These are phyloP conservation scores for Apiospora koreana DNA, from an alignment of 2,329 filamentous ascomycete genomes.

Conservation along the genomic window DNA sequence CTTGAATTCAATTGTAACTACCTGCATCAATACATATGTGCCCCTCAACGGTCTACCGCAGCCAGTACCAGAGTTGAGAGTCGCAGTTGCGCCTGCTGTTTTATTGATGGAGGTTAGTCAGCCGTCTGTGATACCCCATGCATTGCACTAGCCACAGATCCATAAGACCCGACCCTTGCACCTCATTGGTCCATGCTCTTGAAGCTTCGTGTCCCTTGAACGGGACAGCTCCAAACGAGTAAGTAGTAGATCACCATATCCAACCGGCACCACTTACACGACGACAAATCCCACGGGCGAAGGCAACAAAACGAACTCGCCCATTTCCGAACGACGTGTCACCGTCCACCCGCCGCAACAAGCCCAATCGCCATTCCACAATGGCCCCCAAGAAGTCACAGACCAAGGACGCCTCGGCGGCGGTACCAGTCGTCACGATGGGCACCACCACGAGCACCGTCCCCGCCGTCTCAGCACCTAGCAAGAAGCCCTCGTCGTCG, in stretches of 20 bases:
- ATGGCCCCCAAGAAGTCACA: slow-evolving; percentile 11
- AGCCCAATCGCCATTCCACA: not conserved
- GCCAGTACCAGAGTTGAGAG: no score
- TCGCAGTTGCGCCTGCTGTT: no score
- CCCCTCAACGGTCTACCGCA: no score
- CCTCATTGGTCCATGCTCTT: slow-evolving; percentile 11
- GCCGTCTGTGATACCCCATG: not conserved
- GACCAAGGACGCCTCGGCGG: slow-evolving; percentile 22
- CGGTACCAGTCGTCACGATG: slow-evolving; percentile 11
- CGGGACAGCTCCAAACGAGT: not conserved
- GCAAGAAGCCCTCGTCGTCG: slow-evolving; percentile 25
- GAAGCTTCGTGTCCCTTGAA: slow-evolving; percentile 11
- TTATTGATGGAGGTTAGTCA: not conserved
- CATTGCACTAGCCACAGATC: not conserved
- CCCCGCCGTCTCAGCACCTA: slow-evolving; percentile 19
- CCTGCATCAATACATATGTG: not conserved
- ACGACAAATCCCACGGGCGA: not conserved
- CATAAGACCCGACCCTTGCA: not conserved
- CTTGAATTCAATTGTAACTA: not conserved
- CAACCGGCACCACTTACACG: not conserved
- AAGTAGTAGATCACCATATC: not conserved
- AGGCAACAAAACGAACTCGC: not conserved
- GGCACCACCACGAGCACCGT: slow-evolving; percentile 20
- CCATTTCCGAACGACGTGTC: not conserved
- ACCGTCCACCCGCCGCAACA: not conserved